phyloP scores from a whole-genome alignment of 768 basidiomycete genomes.

The Xerocomus potaroensis region DNA sequence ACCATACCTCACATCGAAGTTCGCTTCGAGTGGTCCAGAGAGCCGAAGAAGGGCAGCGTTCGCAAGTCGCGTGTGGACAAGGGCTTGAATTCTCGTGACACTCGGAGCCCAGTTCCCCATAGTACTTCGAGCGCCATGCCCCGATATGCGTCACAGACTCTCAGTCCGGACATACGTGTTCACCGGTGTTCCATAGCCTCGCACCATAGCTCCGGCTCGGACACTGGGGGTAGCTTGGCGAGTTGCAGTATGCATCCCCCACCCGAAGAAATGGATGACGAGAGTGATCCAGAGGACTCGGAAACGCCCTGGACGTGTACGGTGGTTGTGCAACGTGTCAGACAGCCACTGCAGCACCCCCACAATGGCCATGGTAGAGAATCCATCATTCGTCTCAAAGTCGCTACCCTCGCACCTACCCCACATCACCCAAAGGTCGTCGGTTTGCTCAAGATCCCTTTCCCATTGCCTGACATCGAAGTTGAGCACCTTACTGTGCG shows the following conservation, averaged over 20 bases:
- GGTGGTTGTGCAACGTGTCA: slow-evolving; percentile 56
- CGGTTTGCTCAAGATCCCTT: slow-evolving; percentile 86
- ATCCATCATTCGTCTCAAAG: slow-evolving; percentile 45
- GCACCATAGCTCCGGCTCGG: slow-evolving; percentile 36
- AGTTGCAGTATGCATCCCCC: slow-evolving; percentile 17
- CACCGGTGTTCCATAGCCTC: slow-evolving; percentile 40
- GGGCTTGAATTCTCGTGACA: slow-evolving; percentile 7
- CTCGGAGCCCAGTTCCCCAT: slow-evolving; percentile 10
- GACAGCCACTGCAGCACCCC: slow-evolving; percentile 8
- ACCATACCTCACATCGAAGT: slow-evolving; percentile 53
- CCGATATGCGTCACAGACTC: slow-evolving; percentile 7
- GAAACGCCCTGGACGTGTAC: slow-evolving; percentile 95
- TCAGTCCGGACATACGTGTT: slow-evolving; percentile 8
- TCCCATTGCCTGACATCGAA: slow-evolving; percentile 79
- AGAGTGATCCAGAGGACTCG: slow-evolving; percentile 93
- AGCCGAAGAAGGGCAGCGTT: slow-evolving; percentile 18
- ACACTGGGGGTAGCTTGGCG: slow-evolving; percentile 22
- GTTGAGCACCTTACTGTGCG: slow-evolving; percentile 56
- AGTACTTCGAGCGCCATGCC: slow-evolving; percentile 6
- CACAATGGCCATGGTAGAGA: slow-evolving; percentile 5
- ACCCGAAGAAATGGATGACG: slow-evolving; percentile 56
- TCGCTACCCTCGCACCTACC: slow-evolving; percentile 84
- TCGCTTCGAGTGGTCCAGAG: slow-evolving; percentile 73
- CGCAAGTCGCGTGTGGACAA: slow-evolving; percentile 22
- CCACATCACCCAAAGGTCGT: slow-evolving; percentile 97